These are phyloP conservation scores for Kregervanrija delftensis DNA, from an alignment of 805 yeast species.

Conservation along the genomic window DNA sequence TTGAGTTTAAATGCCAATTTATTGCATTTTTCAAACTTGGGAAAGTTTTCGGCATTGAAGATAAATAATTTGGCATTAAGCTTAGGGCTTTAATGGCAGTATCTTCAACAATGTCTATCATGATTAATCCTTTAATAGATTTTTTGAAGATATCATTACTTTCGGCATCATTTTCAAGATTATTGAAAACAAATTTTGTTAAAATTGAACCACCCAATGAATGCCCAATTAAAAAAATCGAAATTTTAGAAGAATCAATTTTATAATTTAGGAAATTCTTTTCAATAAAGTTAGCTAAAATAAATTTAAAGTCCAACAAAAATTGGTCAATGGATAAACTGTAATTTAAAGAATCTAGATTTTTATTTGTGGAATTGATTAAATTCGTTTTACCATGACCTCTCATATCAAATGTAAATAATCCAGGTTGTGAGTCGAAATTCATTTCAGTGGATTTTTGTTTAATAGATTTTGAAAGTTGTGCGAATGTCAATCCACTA, in stretches of 20 bases:
- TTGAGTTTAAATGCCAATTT: conserved; percentile 69
- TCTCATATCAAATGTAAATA: conserved; percentile 70
- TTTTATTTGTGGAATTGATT: conserved; percentile 12
- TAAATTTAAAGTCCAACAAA: conserved; percentile 47
- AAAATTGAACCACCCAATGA: conserved; percentile 89
- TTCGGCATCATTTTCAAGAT: conserved; percentile 1
- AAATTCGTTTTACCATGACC: conserved; percentile 66
- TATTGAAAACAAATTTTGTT: conserved; percentile 39
- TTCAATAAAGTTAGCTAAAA: conserved; percentile 36
- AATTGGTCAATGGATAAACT: conserved; percentile 45
- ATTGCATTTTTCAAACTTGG: conserved; percentile 50
- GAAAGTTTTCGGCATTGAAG: conserved; percentile 59
- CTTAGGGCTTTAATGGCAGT: conserved; percentile 68
- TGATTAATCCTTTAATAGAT: conserved; percentile 56
- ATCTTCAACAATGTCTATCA: conserved; percentile 92
- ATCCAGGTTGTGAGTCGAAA: conserved; percentile 43
- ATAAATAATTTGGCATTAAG: conserved; percentile 61
- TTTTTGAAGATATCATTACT: conserved; percentile 10
- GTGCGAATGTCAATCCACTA: conserved; percentile 69
- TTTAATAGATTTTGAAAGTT: conserved; percentile 39
- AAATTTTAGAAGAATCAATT: conserved; percentile 15
- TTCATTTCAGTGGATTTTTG: conserved; percentile 22
- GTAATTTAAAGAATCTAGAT: conserved; percentile 12
- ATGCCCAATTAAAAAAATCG: conserved; percentile 70
- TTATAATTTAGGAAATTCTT: conserved; percentile 10